Conservation (phyloP, 2,329 filamentous ascomycete genomes). For the Xylaria sp. region DNA sequence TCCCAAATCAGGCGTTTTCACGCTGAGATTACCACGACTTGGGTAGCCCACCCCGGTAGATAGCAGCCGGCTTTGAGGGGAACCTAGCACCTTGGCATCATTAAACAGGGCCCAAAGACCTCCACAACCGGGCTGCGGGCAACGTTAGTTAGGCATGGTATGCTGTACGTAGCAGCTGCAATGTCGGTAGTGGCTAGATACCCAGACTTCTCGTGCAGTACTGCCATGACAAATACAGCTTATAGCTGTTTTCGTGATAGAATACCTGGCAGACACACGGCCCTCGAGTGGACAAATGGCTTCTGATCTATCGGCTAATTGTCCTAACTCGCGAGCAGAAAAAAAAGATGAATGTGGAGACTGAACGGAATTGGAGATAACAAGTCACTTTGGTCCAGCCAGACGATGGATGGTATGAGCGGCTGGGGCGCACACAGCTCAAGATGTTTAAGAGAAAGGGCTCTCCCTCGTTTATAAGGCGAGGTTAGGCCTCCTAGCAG, state of each 20-base stretch:
- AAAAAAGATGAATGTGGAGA: constrained; percentile 17
- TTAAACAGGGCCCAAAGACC: constrained; percentile 15
- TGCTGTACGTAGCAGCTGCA: constrained; percentile 19
- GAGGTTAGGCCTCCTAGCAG: not conserved
- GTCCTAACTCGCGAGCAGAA: constrained; percentile 14
- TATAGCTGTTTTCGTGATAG: constrained; percentile 5
- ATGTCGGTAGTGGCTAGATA: constrained; percentile 25
- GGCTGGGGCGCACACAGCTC: not conserved
- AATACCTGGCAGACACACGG: constrained; percentile 7
- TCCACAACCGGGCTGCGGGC: constrained; percentile 22
- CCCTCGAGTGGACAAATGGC: constrained; percentile 12
- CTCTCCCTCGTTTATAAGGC: constrained; percentile 5
- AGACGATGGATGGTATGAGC: constrained; percentile 14
- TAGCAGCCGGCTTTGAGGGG: constrained; percentile 29
- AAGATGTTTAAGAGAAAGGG: constrained; percentile 28
- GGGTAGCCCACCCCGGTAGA: constrained; percentile 3
- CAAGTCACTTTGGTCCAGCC: constrained; percentile 4
- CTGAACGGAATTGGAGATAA: constrained; percentile 13
- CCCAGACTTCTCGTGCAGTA: constrained; percentile 13
- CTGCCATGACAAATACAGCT: constrained; percentile 28
- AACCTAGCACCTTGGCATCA: constrained; percentile 36
- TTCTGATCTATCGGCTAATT: constrained; percentile 32
- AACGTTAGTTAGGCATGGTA: not conserved
- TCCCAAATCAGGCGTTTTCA: constrained; percentile 22
- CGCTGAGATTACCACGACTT: constrained; percentile 20